Evolutionary conservation across 495 filamentous ascomycete species (phyloP).

Genomic region (Neurospora sp.): DNA sequence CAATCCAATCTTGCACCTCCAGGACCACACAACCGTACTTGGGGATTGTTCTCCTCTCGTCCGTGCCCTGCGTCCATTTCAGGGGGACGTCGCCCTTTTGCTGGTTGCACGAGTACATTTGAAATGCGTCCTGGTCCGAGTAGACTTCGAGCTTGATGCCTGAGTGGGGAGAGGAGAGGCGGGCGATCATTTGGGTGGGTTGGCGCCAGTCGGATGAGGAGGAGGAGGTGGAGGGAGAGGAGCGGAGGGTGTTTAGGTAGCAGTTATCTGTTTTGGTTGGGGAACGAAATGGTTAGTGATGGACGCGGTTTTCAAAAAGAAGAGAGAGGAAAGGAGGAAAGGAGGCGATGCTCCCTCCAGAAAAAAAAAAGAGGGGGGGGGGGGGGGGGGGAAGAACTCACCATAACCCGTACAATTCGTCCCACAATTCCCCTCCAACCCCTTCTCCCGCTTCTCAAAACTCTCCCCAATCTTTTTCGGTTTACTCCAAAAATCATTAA

Average conservation of each 20-base stretch:
- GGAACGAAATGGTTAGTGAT: background rate
- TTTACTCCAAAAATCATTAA: slow-evolving; percentile 66
- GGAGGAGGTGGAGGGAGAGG: slow-evolving; percentile 8
- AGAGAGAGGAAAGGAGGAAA: no score
- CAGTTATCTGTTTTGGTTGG: slow-evolving; percentile 33
- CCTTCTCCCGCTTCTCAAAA: slow-evolving; percentile 39
- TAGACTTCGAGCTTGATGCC: slow-evolving; percentile 66
- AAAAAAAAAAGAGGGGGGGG: no score
- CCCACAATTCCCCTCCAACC: slow-evolving; percentile 53
- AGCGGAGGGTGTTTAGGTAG: slow-evolving; percentile 36
- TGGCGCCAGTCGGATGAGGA: slow-evolving; percentile 37
- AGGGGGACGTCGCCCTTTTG: slow-evolving; percentile 57
- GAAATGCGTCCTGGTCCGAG: slow-evolving; percentile 67
- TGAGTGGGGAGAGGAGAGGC: slow-evolving; percentile 50
- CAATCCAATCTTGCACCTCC: slow-evolving; percentile 65
- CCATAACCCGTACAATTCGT: slow-evolving; percentile 69
- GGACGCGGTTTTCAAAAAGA: background rate
- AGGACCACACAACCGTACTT: slow-evolving; percentile 68
- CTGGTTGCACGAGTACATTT: slow-evolving; percentile 67
- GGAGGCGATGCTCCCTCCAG: no score
- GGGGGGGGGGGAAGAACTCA: no score
- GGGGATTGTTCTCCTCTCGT: slow-evolving; percentile 40
- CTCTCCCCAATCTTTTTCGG: slow-evolving; percentile 67
- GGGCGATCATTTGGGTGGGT: slow-evolving; percentile 45
- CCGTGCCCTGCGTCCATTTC: slow-evolving; percentile 52